Conservation (phyloP, 352 stramenopile species). For the Pythium coloratum region DNA sequence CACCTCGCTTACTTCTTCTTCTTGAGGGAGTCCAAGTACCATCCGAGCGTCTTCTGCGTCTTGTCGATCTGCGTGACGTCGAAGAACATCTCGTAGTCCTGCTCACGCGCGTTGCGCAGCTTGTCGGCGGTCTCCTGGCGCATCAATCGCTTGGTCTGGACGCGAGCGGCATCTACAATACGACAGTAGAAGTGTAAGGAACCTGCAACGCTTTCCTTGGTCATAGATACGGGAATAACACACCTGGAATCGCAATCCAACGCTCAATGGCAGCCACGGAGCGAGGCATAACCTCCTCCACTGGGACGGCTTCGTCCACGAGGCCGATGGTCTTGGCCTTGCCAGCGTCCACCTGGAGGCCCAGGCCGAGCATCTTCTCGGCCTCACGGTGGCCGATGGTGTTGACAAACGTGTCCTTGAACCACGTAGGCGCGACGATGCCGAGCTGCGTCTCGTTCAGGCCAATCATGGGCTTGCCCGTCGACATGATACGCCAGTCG, state of each 20-base stretch:
- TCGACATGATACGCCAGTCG: constrained; percentile 94
- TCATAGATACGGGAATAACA: background rate
- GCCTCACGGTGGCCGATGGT: constrained; percentile 81
- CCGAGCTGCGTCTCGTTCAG: constrained; percentile 95
- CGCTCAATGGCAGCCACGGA: constrained; percentile 63
- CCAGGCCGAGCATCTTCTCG: constrained; percentile 84
- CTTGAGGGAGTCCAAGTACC: constrained; percentile 82
- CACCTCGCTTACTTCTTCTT: constrained; percentile 37
- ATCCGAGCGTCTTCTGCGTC: constrained; percentile 76
- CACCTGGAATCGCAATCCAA: constrained; percentile 83
- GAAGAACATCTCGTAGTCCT: constrained; percentile 68
- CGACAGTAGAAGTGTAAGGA: background rate
- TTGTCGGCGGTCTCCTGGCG: constrained; percentile 70
- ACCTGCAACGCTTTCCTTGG: too few relatives aligned
- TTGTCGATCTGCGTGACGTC: constrained; percentile 82
- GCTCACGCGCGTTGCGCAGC: constrained; percentile 44
- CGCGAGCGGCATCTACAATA: constrained; percentile 53
- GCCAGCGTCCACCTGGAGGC: constrained; percentile 72
- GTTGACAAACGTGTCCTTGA: constrained; percentile 74
- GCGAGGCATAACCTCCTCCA: constrained; percentile 78
- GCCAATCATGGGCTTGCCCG: constrained; percentile 87
- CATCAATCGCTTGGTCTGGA: constrained; percentile 80
- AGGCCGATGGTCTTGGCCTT: constrained; percentile 77
- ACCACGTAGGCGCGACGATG: constrained; percentile 87
- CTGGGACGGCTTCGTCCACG: constrained; percentile 70